These are phyloP conservation scores for Melastoma malabathricum DNA, from an alignment of 345 rosid genomes.

Conservation along the genomic window DNA sequence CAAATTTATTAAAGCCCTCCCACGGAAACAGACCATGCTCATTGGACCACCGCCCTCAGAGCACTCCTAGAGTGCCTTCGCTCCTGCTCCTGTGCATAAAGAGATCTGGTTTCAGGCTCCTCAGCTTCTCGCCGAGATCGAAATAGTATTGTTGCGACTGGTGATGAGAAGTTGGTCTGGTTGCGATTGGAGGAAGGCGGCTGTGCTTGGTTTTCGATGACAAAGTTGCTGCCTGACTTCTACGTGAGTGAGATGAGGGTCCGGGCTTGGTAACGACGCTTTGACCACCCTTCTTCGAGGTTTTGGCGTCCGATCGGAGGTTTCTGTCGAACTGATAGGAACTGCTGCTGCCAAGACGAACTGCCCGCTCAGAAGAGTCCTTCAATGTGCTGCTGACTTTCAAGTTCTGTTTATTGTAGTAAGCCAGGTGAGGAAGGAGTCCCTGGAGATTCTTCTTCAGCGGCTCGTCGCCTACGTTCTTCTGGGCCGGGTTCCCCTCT, in stretches of 20 bases:
- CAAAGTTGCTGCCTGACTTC: slow-evolving; percentile 22
- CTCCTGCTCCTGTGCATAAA: slow-evolving; percentile 60
- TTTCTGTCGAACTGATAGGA: slow-evolving; percentile 49
- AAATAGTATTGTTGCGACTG: slow-evolving; percentile 15
- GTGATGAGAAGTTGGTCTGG: slow-evolving; percentile 22
- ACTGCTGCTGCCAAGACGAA: slow-evolving; percentile 47
- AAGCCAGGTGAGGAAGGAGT: slow-evolving; percentile 69
- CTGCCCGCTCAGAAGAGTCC: slow-evolving; percentile 55
- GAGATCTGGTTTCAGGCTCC: slow-evolving; percentile 31
- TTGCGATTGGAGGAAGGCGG: slow-evolving; percentile 46
- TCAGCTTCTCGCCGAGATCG: slow-evolving; percentile 34
- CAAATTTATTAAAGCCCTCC: too few relatives aligned
- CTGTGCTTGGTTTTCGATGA: slow-evolving; percentile 29
- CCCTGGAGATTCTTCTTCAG: slow-evolving; percentile 67
- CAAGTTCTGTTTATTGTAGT: slow-evolving; percentile 64
- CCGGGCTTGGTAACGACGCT: slow-evolving; percentile 27
- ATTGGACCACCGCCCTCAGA: slow-evolving; percentile 12
- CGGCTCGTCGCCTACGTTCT: slow-evolving; percentile 90
- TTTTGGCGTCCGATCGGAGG: slow-evolving; percentile 49
- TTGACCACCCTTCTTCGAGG: slow-evolving; percentile 43
- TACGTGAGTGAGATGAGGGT: slow-evolving; percentile 37
- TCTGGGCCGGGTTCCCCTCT: slow-evolving; percentile 97
- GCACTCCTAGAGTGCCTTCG: slow-evolving; percentile 49
- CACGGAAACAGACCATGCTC: background rate
- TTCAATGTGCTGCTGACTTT: slow-evolving; percentile 36